phyloP scores from a whole-genome alignment of 2,329 filamentous ascomycete genomes.

The Didymella sp. region DNA sequence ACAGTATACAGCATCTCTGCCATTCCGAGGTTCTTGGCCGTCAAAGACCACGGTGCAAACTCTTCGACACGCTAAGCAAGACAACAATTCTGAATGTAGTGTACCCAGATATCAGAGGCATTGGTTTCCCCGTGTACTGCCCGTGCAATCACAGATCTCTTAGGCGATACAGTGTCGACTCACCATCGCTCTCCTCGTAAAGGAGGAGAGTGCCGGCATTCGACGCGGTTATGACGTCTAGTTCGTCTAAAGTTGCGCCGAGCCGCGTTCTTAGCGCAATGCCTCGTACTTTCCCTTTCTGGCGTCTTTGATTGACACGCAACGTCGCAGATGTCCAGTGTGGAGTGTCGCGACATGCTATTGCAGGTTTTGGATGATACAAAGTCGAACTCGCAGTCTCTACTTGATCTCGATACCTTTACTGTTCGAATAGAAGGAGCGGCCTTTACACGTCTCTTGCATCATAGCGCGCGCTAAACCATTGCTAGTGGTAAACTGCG shows the following conservation, averaged over 20 bases:
- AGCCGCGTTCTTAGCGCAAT: not conserved
- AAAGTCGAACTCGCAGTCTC: not conserved
- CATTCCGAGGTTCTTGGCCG: conserved; percentile 21
- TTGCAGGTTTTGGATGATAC: not conserved
- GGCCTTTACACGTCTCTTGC: not conserved
- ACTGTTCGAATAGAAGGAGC: not conserved
- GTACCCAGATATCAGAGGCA: not conserved
- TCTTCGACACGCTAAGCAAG: not conserved
- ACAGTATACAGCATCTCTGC: conserved; percentile 25
- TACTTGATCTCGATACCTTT: not conserved
- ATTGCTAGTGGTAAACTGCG: conserved; percentile 7
- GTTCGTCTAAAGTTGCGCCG: not conserved
- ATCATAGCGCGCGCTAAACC: conserved; percentile 12
- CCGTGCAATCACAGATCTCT: not conserved
- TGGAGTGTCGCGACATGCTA: not conserved
- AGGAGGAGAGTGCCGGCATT: not conserved
- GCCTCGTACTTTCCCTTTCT: not conserved
- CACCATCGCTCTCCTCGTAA: not conserved
- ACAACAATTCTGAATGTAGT: not conserved
- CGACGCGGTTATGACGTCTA: not conserved
- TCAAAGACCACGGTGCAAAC: not conserved
- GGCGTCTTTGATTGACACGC: not conserved
- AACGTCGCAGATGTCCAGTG: not conserved
- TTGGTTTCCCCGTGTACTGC: no score
- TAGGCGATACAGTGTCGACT: not conserved